Conservation (phyloP, 129 eudicot genomes). For the Flaveria ramosissima region DNA sequence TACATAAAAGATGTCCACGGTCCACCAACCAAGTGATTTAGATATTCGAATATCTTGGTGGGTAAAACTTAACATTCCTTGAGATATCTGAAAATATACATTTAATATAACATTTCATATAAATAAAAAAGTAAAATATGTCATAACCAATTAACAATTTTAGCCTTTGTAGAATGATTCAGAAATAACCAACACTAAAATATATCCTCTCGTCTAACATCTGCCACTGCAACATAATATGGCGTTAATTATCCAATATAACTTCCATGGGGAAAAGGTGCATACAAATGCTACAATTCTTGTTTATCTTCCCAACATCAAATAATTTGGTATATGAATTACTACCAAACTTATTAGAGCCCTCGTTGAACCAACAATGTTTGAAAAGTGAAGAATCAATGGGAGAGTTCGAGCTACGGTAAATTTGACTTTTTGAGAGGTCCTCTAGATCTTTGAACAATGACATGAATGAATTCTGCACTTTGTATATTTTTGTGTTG, state of each 20-base stretch:
- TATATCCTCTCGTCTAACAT: background rate
- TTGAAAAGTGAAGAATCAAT: conserved; percentile 59
- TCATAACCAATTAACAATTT: background rate
- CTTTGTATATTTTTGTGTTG: background rate
- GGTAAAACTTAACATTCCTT: background rate
- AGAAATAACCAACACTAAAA: background rate
- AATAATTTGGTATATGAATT: conserved; percentile 10
- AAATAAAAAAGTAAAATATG: background rate
- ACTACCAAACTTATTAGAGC: conserved; percentile 6
- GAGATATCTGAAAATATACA: background rate
- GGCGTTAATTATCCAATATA: too few species aligned
- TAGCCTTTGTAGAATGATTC: background rate
- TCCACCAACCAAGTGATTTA: conserved; percentile 19
- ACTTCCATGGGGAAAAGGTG: too few species aligned
- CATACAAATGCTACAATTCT: too few species aligned
- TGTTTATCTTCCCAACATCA: too few species aligned
- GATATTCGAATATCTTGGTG: background rate
- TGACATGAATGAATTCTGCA: conserved; percentile 48
- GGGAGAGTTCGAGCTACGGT: conserved; percentile 79
- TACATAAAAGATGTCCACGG: background rate
- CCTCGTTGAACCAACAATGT: background rate
- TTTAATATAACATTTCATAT: background rate
- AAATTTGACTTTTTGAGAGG: conserved; percentile 48
- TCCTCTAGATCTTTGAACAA: conserved; percentile 67
- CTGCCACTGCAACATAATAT: background rate